Base-by-base conservation (phyloP, 208 protist species). In the Crithidia bombi region DNA sequence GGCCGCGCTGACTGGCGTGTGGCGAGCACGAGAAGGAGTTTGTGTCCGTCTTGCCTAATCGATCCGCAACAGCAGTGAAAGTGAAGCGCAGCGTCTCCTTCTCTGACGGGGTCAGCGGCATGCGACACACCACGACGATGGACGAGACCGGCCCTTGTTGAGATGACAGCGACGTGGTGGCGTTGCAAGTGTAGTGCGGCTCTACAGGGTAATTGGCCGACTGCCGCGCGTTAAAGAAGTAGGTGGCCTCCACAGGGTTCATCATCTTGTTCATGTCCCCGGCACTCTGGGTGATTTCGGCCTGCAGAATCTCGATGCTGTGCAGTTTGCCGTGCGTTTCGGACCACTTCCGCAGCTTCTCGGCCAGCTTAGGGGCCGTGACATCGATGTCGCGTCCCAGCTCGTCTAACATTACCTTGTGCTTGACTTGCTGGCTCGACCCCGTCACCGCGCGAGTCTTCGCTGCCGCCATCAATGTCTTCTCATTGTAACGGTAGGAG, bases 141-240 rank as follows among this genome's bases (percentile, higher is more conserved):
- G 71, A 76, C 1, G 71, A 70, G 19, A 76, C 71, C 0, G 71
- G 63, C 0, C 46, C 63, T 19, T 50, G 36, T 21, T 61, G 66
- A 1, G 49, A 57, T 11, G 50, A 55, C 44, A 76, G 25, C 46
- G 71, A 52, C 17, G 71, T 76, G 0, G 71, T 76, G 5, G 41
- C 36, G 64, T 76, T 76, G 54, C 71, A 65, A 2, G 62, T 69
- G 5, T 32, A 50, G 64, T 76, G 71, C 28, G 71, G 55, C 47
- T 66, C 71, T n/a, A 76, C 47, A 11, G 23, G 32, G 63, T 44
- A 64, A 47, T 69, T 56, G 11, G 61, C 68, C n/a, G 68, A 69
- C 54, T 73, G 58, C 46, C 78, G 73, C 19, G 74, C 67, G 49
- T 83, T 75, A 61, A 76, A 83, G 41, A 83, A 79, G 64, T 69